Percentiles rank a stretch among this genome's conserved stretches.
phyloP scores from a whole-genome alignment of 2,329 filamentous ascomycete species.

The Colletotrichum liaoningense region DNA sequence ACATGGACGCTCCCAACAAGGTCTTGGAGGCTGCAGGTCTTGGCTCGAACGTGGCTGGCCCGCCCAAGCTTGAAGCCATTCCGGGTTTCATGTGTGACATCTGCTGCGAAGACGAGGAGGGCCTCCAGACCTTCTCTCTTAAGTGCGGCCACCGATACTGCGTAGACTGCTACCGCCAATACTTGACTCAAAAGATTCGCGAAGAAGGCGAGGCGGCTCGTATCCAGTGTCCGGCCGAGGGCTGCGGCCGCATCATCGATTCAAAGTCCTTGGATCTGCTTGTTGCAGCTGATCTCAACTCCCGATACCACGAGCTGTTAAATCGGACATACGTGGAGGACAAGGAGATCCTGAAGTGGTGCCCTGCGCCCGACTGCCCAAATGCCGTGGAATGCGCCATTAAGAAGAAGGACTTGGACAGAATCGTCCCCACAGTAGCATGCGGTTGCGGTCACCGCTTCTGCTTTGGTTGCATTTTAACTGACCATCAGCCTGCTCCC shows the following conservation, averaged over 20 bases:
- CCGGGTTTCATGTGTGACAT: slow-evolving; percentile 92
- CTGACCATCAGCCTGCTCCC: slow-evolving; percentile 93
- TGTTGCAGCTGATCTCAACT: slow-evolving; percentile 65
- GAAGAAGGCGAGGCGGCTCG: slow-evolving; percentile 95
- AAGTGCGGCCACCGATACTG: slow-evolving; percentile 96
- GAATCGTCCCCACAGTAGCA: slow-evolving; percentile 88
- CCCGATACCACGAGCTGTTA: slow-evolving; percentile 84
- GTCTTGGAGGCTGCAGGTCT: slow-evolving; percentile 88
- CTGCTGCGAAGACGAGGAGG: slow-evolving; percentile 88
- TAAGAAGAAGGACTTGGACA: slow-evolving; percentile 87
- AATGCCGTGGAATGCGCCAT: slow-evolving; percentile 91
- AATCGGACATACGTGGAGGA: slow-evolving; percentile 97
- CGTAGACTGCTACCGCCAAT: slow-evolving; percentile 90
- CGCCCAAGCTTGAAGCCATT: slow-evolving; percentile 76
- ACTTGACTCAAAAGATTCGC: slow-evolving; percentile 90
- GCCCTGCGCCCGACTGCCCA: slow-evolving; percentile 95
- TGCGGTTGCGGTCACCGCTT: slow-evolving; percentile 89
- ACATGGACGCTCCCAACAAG: slow-evolving; percentile 89
- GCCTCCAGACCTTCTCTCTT: slow-evolving; percentile 88
- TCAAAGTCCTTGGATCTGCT: slow-evolving; percentile 87
- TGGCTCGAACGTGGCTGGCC: slow-evolving; percentile 69
- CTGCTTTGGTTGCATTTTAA: slow-evolving; percentile 92
- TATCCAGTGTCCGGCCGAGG: slow-evolving; percentile 91
- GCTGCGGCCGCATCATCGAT: slow-evolving; percentile 91
- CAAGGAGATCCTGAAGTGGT: slow-evolving; percentile 96